Base-by-base conservation (phyloP, 2,329 filamentous ascomycete species). In the Alternaria atra region DNA sequence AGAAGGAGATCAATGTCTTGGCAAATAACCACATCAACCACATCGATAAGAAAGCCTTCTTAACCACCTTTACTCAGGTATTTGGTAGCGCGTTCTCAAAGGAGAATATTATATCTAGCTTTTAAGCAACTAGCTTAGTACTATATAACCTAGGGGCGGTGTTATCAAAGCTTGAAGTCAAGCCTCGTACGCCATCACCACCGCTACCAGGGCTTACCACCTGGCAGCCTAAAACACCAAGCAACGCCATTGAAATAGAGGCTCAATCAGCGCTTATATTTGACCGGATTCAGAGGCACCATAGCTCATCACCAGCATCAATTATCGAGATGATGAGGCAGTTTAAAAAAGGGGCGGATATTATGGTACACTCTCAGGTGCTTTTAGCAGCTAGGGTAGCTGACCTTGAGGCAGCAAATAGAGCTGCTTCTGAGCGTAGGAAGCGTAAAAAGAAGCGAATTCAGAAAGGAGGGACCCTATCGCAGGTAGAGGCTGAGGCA, bases 81-180 rank as follows among this genome's bases (percentile, higher is more conserved):
- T 71, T 66, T 66, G 44, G 52, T 9, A 17, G 60, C 30, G 54
- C 61, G 42, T 67, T 77, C 34, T 75, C 63, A 46, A 9, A 55
- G 43, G 48, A 61, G 52, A 77, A 76, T 55, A 70, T 71, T 20
- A n/a, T 34, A 60, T 39, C 58, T 39, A 68, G 65, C 65, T 53
- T 75, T 77, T 60, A n/a, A n/a, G n/a, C n/a, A n/a, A n/a, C n/a
- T n/a, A n/a, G n/a, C n/a, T n/a, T n/a, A n/a, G n/a, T n/a, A n/a
- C n/a, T n/a, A n/a, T n/a, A n/a, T n/a, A n/a, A n/a, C n/a, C n/a
- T n/a, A n/a, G n/a, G n/a, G n/a, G n/a, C 42, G 52, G 64, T 67
- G 64, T 68, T 40, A 12, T 40, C 37, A 10, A 40, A n/a, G 23
- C 42, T 46, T 2, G 42, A 46, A 2, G 25, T 46, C 1, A 1